Evolutionary conservation across 2,329 filamentous ascomycete species (phyloP).

Genomic region (Fusarium longipes): DNA sequence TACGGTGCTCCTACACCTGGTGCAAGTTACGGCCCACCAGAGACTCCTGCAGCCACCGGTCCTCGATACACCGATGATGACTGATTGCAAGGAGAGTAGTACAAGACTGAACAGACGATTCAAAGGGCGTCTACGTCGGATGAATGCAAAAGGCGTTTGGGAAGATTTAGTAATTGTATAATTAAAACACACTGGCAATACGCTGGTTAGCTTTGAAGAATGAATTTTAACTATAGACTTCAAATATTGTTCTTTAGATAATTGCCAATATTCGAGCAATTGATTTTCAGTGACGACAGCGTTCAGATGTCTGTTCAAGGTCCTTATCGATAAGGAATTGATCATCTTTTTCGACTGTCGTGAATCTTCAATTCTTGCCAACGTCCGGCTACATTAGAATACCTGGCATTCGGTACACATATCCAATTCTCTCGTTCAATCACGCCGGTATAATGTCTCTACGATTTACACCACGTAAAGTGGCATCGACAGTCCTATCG

Average conservation of each 20-base stretch:
- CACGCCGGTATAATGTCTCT: constrained; percentile 6
- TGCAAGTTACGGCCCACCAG: constrained; percentile 63
- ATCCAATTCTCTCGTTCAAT: background rate
- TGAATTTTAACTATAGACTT: background rate
- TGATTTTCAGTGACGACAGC: background rate
- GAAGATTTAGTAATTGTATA: constrained; percentile 34
- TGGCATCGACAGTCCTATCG: background rate
- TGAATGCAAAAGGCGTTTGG: constrained; percentile 38
- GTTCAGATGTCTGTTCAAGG: background rate
- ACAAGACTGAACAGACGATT: constrained; percentile 5
- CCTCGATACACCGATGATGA: constrained; percentile 67
- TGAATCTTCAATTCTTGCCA: constrained; percentile 1
- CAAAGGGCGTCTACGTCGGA: constrained; percentile 3
- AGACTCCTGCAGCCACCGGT: constrained; percentile 71
- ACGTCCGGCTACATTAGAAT: background rate
- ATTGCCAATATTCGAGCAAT: background rate
- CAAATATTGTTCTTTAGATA: background rate
- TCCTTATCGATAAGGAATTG: constrained; percentile 39
- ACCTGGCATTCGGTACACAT: background rate
- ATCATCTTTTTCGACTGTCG: constrained; percentile 14
- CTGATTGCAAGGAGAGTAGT: constrained; percentile 27
- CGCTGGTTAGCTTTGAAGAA: background rate
- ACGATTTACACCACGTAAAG: background rate
- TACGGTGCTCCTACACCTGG: constrained; percentile 74
- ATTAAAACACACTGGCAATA: constrained; percentile 23